These are phyloP conservation scores for Chaetomium sp. DNA, from an alignment of 2,329 filamentous ascomycete species.

Conservation along the genomic window DNA sequence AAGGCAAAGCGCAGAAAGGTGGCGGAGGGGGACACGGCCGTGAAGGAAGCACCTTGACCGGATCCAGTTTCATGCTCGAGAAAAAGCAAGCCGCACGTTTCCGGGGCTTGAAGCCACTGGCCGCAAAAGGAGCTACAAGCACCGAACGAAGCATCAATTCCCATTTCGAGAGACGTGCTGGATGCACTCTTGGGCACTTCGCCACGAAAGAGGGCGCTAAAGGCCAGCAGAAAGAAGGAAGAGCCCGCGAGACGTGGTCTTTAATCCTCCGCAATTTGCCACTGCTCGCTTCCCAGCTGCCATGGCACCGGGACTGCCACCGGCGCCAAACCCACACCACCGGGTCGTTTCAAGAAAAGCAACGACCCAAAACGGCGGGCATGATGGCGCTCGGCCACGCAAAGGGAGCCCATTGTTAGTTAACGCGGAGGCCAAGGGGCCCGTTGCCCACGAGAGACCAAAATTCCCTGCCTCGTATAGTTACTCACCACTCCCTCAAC, in stretches of 20 bases:
- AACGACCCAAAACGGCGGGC: not conserved
- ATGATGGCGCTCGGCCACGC: not conserved
- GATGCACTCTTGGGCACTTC: not conserved
- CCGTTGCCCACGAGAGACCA: not conserved
- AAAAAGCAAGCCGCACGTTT: conserved; percentile 14
- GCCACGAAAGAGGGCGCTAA: not conserved
- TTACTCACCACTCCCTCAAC: not conserved
- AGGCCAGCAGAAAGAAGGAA: not conserved
- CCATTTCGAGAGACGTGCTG: not conserved
- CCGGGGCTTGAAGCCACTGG: not conserved
- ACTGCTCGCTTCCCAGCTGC: not conserved
- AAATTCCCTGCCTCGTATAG: not conserved
- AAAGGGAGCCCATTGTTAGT: not conserved
- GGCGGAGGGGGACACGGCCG: not conserved
- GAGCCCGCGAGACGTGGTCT: not conserved
- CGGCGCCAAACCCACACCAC: not conserved
- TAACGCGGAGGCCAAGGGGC: not conserved
- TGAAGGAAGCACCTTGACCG: not conserved
- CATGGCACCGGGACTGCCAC: not conserved
- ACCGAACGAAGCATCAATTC: not conserved
- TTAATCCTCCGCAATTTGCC: not conserved
- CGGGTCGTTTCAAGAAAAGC: not conserved
- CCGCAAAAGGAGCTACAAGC: no score
- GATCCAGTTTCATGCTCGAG: not conserved
- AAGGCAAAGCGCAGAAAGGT: conserved; percentile 22